A percentile compares a stretch with the other conserved stretches of the same genome.
Conservation (phyloP, 2,329 filamentous ascomycete genomes). For the Penicillium sp. region DNA sequence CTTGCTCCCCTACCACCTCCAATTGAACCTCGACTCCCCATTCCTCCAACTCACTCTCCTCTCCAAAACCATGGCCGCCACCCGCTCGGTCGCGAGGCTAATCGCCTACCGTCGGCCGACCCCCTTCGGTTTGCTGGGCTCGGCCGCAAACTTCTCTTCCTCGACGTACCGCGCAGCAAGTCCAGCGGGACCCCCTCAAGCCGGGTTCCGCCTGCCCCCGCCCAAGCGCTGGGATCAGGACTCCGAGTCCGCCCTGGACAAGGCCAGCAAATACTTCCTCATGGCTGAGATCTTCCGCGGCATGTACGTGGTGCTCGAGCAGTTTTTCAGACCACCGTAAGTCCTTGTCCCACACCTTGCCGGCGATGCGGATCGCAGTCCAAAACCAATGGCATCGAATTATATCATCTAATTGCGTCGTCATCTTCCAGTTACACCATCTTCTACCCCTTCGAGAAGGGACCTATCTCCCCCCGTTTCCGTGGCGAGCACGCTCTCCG, state of each 20-base stretch:
- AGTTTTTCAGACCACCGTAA: constrained; percentile 97
- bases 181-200: constrained; percentile 73
- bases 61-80: constrained; percentile 42
- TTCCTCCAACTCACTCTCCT: constrained; percentile 19
- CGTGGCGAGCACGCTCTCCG: constrained; percentile 95
- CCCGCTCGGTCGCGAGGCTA: constrained; percentile 45
- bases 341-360: constrained; percentile 44
- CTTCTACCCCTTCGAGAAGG: constrained; percentile 98
- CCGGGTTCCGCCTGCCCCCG: constrained; percentile 73
- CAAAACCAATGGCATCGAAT: constrained; percentile 1
- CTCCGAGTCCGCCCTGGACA: constrained; percentile 73
- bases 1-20: constrained; percentile 22
- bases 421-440: constrained; percentile 78
- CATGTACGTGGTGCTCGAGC: constrained; percentile 97
- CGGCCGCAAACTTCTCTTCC: constrained; percentile 61
- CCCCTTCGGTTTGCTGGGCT: constrained; percentile 40
- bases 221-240: constrained; percentile 77
- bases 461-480: constrained; percentile 95
- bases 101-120: constrained; percentile 41
- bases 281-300: constrained; percentile 93
- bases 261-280: constrained; percentile 89
- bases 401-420: constrained; percentile 5
- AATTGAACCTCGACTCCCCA: constrained; percentile 20
- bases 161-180: constrained; percentile 61
- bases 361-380: constrained; percentile 8